These are phyloP conservation scores for Colletotrichum lentis DNA, from an alignment of 2,329 filamentous ascomycete species.

Conservation along the genomic window DNA sequence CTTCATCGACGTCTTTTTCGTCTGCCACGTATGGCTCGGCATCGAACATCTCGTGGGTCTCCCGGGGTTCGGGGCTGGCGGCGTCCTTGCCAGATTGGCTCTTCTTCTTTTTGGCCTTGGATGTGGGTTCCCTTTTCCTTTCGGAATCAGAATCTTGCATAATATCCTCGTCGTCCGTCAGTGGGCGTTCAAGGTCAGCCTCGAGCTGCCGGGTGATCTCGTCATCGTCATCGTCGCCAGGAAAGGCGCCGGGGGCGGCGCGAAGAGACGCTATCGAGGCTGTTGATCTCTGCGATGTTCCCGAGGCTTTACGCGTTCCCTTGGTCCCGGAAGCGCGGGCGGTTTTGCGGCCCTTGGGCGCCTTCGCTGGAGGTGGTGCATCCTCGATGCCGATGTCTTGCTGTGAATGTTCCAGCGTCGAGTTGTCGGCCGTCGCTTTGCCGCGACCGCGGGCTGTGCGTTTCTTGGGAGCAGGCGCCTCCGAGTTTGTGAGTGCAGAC, in stretches of 20 bases:
- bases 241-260: conserved; percentile 53
- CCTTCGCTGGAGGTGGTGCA: conserved; percentile 43
- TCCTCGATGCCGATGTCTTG: conserved; percentile 54
- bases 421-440: conserved; percentile 55
- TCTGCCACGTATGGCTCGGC: conserved; percentile 54
- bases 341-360: conserved; percentile 54
- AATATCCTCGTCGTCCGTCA: conserved; percentile 62
- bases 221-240: conserved; percentile 59
- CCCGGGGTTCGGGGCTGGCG: conserved; percentile 44
- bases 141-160: conserved; percentile 58
- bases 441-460: conserved; percentile 61
- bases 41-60: conserved; percentile 62
- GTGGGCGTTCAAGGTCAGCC: conserved; percentile 67
- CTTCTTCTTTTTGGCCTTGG: conserved; percentile 46
- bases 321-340: conserved; percentile 55
- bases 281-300: conserved; percentile 56
- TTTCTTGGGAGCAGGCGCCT: conserved; percentile 66
- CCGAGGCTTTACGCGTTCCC: conserved; percentile 42
- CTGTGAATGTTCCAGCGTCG: conserved; percentile 49
- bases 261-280: conserved; percentile 51
- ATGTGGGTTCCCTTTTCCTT: conserved; percentile 47
- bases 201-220: conserved; percentile 73
- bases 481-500: conserved; percentile 51
- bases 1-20: conserved; percentile 60
- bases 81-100: conserved; percentile 42